Conservation (phyloP, 768 basidiomycete genomes). For the Naganishia randhawae region DNA sequence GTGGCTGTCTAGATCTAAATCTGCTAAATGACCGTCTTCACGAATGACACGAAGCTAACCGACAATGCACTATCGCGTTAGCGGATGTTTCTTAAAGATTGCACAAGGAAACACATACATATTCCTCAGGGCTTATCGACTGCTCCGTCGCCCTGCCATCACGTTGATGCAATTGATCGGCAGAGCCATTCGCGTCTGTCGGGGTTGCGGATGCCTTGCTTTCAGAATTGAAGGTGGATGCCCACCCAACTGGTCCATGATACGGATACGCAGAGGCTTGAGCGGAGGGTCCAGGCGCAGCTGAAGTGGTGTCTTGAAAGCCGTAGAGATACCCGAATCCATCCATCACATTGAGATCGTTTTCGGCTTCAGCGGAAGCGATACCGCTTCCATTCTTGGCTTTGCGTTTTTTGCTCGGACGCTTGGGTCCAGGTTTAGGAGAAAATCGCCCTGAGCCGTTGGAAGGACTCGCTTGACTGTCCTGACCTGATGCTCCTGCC, state of each 20-base stretch:
- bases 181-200: not conserved
- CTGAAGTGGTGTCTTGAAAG: conserved; percentile 1
- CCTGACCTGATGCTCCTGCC: not conserved
- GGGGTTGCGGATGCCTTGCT: not conserved
- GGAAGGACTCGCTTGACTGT: not conserved
- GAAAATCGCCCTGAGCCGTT: not conserved
- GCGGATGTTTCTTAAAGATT: not conserved
- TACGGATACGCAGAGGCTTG: not conserved
- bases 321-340: conserved; percentile 18
- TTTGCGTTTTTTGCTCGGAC: conserved; percentile 11
- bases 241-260: conserved; percentile 14
- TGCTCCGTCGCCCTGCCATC: not conserved
- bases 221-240: not conserved
- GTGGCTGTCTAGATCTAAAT: conserved; percentile 13
- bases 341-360: conserved; percentile 19
- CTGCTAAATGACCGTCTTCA: conserved; percentile 20
- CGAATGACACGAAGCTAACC: conserved; percentile 15
- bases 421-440: conserved; percentile 1
- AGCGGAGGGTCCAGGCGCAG: not conserved
- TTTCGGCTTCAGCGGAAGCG: conserved; percentile 13
- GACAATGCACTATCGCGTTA: not conserved
- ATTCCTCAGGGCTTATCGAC: conserved; percentile 18
- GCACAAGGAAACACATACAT: conserved; percentile 1
- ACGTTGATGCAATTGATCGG: not conserved
- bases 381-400: conserved; percentile 18